Percentiles rank a stretch among this genome's conserved stretches.
These are phyloP conservation scores for Fusarium brevicatenulatum DNA, from an alignment of 2,329 filamentous ascomycete species.

Conservation along the genomic window DNA sequence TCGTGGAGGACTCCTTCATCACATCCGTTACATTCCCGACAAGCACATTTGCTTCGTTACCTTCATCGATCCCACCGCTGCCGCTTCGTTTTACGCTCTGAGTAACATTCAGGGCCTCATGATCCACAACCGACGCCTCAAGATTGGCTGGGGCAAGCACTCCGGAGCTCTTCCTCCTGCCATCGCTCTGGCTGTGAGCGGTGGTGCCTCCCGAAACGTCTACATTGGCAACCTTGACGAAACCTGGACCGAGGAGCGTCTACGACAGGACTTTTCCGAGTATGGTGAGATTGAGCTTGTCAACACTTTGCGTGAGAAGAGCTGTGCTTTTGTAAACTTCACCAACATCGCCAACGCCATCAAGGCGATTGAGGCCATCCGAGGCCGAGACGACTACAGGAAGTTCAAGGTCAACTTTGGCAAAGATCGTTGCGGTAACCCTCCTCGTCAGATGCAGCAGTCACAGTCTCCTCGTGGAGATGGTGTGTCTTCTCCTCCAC, in stretches of 20 bases:
- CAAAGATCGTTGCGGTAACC: slow-evolving; percentile 97
- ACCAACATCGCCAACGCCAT: slow-evolving; percentile 99
- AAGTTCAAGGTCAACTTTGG: slow-evolving; percentile 99
- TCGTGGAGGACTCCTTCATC: slow-evolving; percentile 91
- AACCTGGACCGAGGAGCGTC: slow-evolving; percentile 94
- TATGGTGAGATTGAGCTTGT: slow-evolving; percentile 98
- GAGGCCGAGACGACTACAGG: slow-evolving; percentile 94
- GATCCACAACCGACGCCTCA: slow-evolving; percentile 97
- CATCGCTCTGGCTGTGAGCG: slow-evolving; percentile 94
- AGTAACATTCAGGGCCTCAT: slow-evolving; percentile 98
- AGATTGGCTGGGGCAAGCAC: slow-evolving; percentile 99
- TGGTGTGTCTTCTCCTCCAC: slow-evolving; percentile 65
- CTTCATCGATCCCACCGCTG: slow-evolving; percentile 97
- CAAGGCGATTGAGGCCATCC: slow-evolving; percentile 97
- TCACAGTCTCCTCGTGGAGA: slow-evolving; percentile 74
- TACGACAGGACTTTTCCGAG: slow-evolving; percentile 96
- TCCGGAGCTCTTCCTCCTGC: slow-evolving; percentile 95
- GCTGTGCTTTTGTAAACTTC: slow-evolving; percentile 99
- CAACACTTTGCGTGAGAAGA: slow-evolving; percentile 97
- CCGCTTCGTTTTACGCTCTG: slow-evolving; percentile 95
- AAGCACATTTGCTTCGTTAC: slow-evolving; percentile 99
- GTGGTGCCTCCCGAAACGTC: slow-evolving; percentile 96
- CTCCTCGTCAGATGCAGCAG: slow-evolving; percentile 84
- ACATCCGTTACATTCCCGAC: slow-evolving; percentile 98
- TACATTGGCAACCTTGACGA: slow-evolving; percentile 98